These are phyloP conservation scores for Nitzschia palea DNA, from an alignment of 108 stramenopile genomes.

Conservation along the genomic window DNA sequence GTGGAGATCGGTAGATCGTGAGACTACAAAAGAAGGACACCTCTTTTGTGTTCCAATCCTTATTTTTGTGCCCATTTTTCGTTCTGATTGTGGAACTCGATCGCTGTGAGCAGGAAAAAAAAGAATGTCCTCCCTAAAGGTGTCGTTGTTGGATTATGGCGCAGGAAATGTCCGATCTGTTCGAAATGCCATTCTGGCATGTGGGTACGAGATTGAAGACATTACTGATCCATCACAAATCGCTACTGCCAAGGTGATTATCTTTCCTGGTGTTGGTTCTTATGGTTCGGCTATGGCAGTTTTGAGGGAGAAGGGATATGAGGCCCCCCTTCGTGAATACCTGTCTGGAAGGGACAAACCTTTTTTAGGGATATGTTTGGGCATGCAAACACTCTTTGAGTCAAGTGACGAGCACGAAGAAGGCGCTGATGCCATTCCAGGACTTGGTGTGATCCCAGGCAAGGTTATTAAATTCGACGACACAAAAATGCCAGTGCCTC, in stretches of 20 bases:
- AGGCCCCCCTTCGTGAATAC: conserved; percentile 82
- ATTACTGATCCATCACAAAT: conserved; percentile 87
- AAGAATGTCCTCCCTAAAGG: conserved; percentile 57
- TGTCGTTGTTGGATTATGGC: conserved; percentile 97
- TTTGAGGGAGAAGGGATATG: conserved; percentile 70
- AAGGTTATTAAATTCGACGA: conserved; percentile 83
- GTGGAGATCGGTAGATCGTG: no score
- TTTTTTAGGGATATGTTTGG: conserved; percentile 98
- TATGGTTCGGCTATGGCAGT: conserved; percentile 84
- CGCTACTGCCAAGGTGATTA: conserved; percentile 76
- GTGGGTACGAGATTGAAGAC: conserved; percentile 84
- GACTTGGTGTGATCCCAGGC: conserved; percentile 94
- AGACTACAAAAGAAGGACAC: no score
- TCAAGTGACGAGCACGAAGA: conserved; percentile 83
- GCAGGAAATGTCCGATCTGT: conserved; percentile 97
- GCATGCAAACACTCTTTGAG: conserved; percentile 98
- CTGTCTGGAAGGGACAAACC: conserved; percentile 70
- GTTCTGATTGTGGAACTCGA: no score
- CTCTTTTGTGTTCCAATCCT: no score
- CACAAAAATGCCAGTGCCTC: conserved; percentile 81
- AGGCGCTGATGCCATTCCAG: conserved; percentile 55
- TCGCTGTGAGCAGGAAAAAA: no score
- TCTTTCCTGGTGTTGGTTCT: conserved; percentile 95
- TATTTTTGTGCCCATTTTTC: no score
- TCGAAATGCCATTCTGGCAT: conserved; percentile 87